phyloP scores from a whole-genome alignment of 1,284 basidiomycete species.

The Cryptococcus deneoformans region DNA sequence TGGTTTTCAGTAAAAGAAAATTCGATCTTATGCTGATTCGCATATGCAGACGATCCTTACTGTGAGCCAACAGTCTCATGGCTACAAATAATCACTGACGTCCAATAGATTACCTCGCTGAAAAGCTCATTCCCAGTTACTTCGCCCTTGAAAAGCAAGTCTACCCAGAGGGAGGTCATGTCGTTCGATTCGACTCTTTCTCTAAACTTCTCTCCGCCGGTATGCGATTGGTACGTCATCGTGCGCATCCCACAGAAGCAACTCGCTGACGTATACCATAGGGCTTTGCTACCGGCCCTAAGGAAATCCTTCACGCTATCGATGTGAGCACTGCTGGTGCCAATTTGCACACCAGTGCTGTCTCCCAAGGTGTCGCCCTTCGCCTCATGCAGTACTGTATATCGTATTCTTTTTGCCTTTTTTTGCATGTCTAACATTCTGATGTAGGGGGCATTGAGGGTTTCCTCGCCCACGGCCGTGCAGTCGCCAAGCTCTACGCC shows the following conservation, averaged over 20 bases:
- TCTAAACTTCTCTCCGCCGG: conserved; percentile 85
- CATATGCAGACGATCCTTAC: conserved; percentile 65
- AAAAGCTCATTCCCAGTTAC: conserved; percentile 63
- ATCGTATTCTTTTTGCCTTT: background rate
- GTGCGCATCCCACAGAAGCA: background rate
- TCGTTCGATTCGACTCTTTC: conserved; percentile 81
- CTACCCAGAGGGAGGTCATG: conserved; percentile 60
- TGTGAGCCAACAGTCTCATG: conserved; percentile 40
- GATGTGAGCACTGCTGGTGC: conserved; percentile 57
- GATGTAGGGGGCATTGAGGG: conserved; percentile 61
- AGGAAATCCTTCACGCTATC: conserved; percentile 67
- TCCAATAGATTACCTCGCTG: conserved; percentile 58
- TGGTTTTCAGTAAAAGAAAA: conserved; percentile 40
- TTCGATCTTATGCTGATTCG: background rate
- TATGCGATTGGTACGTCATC: conserved; percentile 34
- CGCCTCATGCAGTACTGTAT: conserved; percentile 67
- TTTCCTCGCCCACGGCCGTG: conserved; percentile 68
- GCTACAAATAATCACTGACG: conserved; percentile 27
- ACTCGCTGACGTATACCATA: conserved; percentile 3
- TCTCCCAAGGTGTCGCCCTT: conserved; percentile 73
- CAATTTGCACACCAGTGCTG: conserved; percentile 74
- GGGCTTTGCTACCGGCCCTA: conserved; percentile 80
- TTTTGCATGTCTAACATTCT: background rate
- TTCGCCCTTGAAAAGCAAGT: conserved; percentile 65
- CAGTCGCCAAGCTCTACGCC: conserved; percentile 75